Evolutionary conservation across 2,329 filamentous ascomycete genomes (phyloP), one percentile per base, ranked within the genome.

Genomic region (Camillea tinctor): DNA sequence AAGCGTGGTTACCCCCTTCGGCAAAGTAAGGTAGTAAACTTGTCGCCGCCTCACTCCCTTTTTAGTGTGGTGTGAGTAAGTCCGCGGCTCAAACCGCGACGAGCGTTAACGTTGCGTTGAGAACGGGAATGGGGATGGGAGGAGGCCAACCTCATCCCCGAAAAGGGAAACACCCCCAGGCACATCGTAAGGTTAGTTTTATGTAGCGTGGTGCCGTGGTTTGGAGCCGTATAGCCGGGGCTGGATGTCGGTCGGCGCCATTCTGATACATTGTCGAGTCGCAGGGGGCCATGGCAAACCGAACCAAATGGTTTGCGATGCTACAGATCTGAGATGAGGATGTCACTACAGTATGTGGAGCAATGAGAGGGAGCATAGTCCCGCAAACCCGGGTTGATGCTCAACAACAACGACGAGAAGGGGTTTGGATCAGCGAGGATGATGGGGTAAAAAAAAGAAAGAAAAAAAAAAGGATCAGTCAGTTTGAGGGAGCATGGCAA

Each of bases 241-340:
- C 36, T 44, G 36, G 36, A 11, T 44, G 36, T 44, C 36, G 17
- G 36, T 44, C 36, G 36, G 36, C 36, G 15, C 13, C 36, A 44
- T 44, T 11, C 36, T 44, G 36, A n/a, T 44, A 44, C 36, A 44
- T 44, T 44, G 36, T 44, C 36, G 1, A 17, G 36, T 44, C 36
- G 36, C 36, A 44, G 36, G 36, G 36, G 13, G 36, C 36, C 36
- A 44, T 44, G 36, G 36, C 36, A 59, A 57, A 60, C 7, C 26
- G 13, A 30, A 30, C 26, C 26, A 59, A 57, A 60, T 60, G 62
- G 52, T 50, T 54, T 57, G 50, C 52, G 30, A 59, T 57, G 58
- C 56, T 52, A 56, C 54, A 5, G 51, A 24, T 58, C 24, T 44
- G 54, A 58, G 30, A 62, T 60, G 58, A 52, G 57, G 40, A 57